A percentile compares a stretch with the other conserved stretches of the same genome.
Conservation (phyloP, 2,329 filamentous ascomycete genomes). For the Curvularia hawaiiensis region DNA sequence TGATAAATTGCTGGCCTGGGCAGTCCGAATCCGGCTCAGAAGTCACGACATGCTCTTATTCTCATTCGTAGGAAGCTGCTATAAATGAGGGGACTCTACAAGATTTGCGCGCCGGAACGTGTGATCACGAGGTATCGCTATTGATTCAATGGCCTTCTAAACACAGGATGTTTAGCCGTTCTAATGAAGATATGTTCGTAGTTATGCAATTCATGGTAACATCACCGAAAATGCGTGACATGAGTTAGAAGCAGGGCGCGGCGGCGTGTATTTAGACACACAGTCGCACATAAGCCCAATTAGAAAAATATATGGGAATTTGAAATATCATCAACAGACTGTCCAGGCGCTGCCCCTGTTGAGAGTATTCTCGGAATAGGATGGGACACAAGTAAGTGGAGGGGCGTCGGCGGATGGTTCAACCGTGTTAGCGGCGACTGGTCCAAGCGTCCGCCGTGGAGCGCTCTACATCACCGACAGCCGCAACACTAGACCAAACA, state of each 20-base stretch:
- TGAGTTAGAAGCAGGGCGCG: not conserved
- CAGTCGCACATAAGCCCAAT: not conserved
- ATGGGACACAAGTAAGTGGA: not conserved
- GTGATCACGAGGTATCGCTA: not conserved
- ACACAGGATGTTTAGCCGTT: not conserved
- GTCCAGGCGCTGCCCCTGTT: not conserved
- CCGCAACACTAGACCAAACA: constrained; percentile 25
- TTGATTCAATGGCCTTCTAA: not conserved
- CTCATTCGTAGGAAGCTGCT: too few relatives aligned
- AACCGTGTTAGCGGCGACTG: constrained; percentile 13
- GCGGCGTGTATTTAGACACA: too few relatives aligned
- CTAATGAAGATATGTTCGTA: too few relatives aligned
- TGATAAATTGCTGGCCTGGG: too few relatives aligned
- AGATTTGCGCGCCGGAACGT: not conserved
- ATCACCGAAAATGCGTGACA: not conserved
- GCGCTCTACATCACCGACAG: constrained; percentile 24
- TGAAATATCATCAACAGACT: not conserved
- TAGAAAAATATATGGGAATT: not conserved
- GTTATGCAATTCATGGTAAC: too few relatives aligned
- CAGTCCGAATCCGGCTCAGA: not conserved
- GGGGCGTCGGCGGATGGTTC: constrained; percentile 19
- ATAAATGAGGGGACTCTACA: too few relatives aligned
- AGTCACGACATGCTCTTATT: not conserved
- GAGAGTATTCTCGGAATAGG: not conserved
- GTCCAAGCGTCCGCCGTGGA: constrained; percentile 19